Evolutionary conservation across 225 moss, liverwort and hornwort species (phyloP).

Genomic region (Sphagnum tenellum): DNA sequence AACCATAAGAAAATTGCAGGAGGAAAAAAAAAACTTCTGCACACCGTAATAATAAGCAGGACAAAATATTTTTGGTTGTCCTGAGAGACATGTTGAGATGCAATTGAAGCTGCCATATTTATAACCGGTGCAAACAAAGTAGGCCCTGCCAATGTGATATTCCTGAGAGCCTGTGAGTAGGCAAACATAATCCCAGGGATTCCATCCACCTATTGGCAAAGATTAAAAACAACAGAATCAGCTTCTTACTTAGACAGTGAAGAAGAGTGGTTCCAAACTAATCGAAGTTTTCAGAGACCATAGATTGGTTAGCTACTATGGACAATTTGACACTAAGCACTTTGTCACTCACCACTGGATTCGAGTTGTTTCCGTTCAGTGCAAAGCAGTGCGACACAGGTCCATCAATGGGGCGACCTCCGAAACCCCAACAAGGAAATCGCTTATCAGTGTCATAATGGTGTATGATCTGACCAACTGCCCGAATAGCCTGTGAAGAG

Average conservation of each 20-base stretch:
- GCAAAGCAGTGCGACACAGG: conserved; percentile 84
- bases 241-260: too few relatives aligned
- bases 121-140: conserved; percentile 87
- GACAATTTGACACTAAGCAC: too few relatives aligned
- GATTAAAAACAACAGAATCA: too few relatives aligned
- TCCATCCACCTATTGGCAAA: conserved; percentile 35
- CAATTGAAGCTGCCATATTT: conserved; percentile 56
- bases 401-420: conserved; percentile 60
- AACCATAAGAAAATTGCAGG: neutral
- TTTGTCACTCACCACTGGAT: conserved; percentile 19
- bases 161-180: conserved; percentile 62
- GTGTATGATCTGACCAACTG: conserved; percentile 75
- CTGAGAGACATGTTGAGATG: conserved; percentile 31
- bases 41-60: conserved; percentile 72
- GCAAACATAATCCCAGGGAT: conserved; percentile 61
- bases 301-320: too few relatives aligned
- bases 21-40: neutral
- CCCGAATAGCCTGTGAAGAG: conserved; percentile 44
- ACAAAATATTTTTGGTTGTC: conserved; percentile 75
- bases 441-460: conserved; percentile 76
- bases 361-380: conserved; percentile 39
- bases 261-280: too few relatives aligned
- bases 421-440: conserved; percentile 91
- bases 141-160: conserved; percentile 86
- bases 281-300: too few relatives aligned